Evolutionary conservation across 2,329 filamentous ascomycete genomes (phyloP).

Genomic region (Parafenestella ontariensis): DNA sequence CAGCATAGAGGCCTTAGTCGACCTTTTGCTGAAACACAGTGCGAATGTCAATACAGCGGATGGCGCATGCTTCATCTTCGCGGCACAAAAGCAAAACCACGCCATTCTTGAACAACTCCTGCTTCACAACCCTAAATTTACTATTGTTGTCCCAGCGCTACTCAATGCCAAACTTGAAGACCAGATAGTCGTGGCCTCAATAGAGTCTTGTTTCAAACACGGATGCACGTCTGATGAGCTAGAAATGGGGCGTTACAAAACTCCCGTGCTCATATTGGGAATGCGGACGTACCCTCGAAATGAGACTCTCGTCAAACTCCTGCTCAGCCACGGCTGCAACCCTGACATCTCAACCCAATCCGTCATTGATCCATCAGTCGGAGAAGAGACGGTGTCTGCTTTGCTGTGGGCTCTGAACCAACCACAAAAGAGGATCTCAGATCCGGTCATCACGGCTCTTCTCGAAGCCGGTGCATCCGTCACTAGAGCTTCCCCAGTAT

Average conservation of each 20-base stretch:
- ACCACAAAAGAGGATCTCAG: constrained; percentile 68
- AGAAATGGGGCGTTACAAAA: constrained; percentile 17
- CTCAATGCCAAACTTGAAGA: constrained; percentile 61
- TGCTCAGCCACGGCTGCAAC: constrained; percentile 37
- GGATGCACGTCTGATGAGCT: constrained; percentile 33
- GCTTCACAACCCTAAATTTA: constrained; percentile 56
- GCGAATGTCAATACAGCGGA: constrained; percentile 42
- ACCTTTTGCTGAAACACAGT: constrained; percentile 33
- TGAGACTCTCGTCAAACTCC: constrained; percentile 23
- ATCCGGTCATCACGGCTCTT: constrained; percentile 63
- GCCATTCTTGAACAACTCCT: constrained; percentile 36
- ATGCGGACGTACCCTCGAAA: constrained; percentile 36
- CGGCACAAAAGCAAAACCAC: constrained; percentile 29
- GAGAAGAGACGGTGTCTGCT: constrained; percentile 63
- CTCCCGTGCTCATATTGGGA: constrained; percentile 32
- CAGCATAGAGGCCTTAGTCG: constrained; percentile 22
- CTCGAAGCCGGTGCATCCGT: constrained; percentile 64
- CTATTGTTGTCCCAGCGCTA: constrained; percentile 64
- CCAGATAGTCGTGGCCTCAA: constrained; percentile 50
- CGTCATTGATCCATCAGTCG: constrained; percentile 57
- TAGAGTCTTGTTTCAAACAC: constrained; percentile 65
- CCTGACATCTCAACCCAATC: constrained; percentile 53
- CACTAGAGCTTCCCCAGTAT: constrained; percentile 61
- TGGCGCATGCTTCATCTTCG: constrained; percentile 40
- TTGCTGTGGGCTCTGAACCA: constrained; percentile 69